phyloP scores from a whole-genome alignment of 148 eudicot species.

The Suaeda aralocaspica region DNA sequence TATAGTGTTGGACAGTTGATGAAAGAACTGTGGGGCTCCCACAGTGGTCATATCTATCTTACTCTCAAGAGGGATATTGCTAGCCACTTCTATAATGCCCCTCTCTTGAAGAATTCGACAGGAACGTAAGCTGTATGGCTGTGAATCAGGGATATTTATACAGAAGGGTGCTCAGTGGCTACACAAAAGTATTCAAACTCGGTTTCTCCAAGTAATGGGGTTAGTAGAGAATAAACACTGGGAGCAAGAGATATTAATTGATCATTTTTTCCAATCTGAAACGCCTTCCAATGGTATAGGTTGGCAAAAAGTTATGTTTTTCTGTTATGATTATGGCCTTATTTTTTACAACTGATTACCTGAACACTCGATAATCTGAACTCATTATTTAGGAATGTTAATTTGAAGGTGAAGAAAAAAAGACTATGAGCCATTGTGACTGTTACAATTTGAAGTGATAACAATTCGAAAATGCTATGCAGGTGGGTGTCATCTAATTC shows the following conservation, averaged over 20 bases:
- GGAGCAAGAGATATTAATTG: conserved; percentile 69
- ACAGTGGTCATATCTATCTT: conserved; percentile 85
- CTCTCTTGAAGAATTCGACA: conserved; percentile 62
- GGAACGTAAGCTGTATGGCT: conserved; percentile 78
- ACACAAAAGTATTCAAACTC: conserved; percentile 42
- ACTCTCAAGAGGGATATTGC: conserved; percentile 91
- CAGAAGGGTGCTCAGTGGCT: conserved; percentile 76
- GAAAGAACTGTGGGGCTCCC: conserved; percentile 83
- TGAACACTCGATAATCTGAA: not conserved
- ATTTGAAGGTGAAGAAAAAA: too few species aligned
- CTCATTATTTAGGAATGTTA: too few species aligned
- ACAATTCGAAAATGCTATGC: conserved; percentile 23
- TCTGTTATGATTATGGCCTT: not conserved
- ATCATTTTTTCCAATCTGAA: conserved; percentile 81
- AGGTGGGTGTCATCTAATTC: conserved; percentile 92
- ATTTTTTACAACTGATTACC: not conserved
- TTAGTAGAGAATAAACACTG: conserved; percentile 75
- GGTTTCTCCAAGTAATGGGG: conserved; percentile 50
- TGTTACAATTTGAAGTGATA: conserved; percentile 11
- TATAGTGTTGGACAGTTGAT: conserved; percentile 89
- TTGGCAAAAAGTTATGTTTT: too few species aligned
- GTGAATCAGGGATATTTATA: conserved; percentile 59
- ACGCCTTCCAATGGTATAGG: conserved; percentile 92
- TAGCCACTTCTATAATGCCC: conserved; percentile 78
- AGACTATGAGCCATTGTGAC: not conserved